These are phyloP conservation scores for Diaporthe destruens DNA, from an alignment of 2,329 filamentous ascomycete genomes.

Conservation along the genomic window DNA sequence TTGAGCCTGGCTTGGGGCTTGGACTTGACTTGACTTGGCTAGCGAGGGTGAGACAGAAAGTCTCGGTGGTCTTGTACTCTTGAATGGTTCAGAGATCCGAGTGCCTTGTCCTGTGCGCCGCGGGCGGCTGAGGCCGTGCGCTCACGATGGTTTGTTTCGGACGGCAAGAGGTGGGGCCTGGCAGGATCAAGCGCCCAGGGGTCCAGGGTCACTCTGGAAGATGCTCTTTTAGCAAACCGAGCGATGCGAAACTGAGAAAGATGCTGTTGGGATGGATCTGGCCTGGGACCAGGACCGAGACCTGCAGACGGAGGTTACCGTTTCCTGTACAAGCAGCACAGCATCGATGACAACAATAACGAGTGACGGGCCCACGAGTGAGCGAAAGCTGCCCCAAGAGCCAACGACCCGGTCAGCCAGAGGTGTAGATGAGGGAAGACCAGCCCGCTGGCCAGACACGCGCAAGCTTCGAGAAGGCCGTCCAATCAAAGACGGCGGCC, in stretches of 20 bases:
- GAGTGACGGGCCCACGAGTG: no score
- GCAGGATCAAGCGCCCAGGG: neutral
- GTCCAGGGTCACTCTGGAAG: slow-evolving; percentile 1
- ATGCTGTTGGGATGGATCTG: slow-evolving; percentile 34
- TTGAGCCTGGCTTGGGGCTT: slow-evolving; percentile 17
- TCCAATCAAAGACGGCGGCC: slow-evolving; percentile 6
- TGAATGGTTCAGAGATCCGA: slow-evolving; percentile 27
- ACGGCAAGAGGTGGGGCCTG: slow-evolving; percentile 23
- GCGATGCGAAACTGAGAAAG: slow-evolving; percentile 32
- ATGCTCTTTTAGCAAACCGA: slow-evolving; percentile 18
- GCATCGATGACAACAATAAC: neutral
- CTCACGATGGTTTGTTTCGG: slow-evolving; percentile 28
- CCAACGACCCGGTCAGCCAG: neutral
- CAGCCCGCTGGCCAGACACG: slow-evolving; percentile 10
- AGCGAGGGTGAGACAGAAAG: slow-evolving; percentile 36
- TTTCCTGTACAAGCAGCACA: slow-evolving; percentile 21
- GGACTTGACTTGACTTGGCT: slow-evolving; percentile 32
- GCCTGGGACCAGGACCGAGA: slow-evolving; percentile 6
- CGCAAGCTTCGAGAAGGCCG: neutral
- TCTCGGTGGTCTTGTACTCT: slow-evolving; percentile 30
- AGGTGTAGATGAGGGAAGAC: slow-evolving; percentile 26
- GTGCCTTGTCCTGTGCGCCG: slow-evolving; percentile 18
- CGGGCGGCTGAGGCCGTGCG: slow-evolving; percentile 28
- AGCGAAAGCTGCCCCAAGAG: neutral
- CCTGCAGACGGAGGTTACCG: slow-evolving; percentile 26